phyloP scores from a whole-genome alignment of 2,329 filamentous ascomycete genomes.

The Exophiala alcalophila region DNA sequence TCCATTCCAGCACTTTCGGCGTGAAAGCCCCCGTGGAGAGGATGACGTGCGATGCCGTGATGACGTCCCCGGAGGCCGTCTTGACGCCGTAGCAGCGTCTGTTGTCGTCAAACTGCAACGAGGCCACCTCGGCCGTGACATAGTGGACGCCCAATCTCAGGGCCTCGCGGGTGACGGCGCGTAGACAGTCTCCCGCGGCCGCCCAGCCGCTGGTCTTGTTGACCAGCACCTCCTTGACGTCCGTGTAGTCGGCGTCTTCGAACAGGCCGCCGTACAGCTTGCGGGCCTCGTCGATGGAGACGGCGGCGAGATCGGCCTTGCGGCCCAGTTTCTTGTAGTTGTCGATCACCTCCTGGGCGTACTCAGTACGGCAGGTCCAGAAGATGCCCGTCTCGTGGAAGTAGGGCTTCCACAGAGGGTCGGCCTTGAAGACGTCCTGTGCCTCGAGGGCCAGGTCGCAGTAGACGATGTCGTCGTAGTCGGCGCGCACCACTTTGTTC shows the following conservation, averaged over 20 bases:
- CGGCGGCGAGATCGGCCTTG: conserved; percentile 45
- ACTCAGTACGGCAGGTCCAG: conserved; percentile 47
- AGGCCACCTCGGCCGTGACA: conserved; percentile 51
- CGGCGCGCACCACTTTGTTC: conserved; percentile 31
- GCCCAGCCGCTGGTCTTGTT: conserved; percentile 63
- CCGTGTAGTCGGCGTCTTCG: conserved; percentile 58
- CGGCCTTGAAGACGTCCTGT: conserved; percentile 35
- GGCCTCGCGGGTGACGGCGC: conserved; percentile 53
- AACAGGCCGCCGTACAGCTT: conserved; percentile 58
- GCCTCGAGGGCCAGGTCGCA: conserved; percentile 35
- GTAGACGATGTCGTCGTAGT: conserved; percentile 33
- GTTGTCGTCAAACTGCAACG: conserved; percentile 48
- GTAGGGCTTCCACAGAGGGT: conserved; percentile 42
- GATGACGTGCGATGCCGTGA: conserved; percentile 33
- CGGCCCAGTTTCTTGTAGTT: conserved; percentile 52
- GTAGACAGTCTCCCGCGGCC: conserved; percentile 58
- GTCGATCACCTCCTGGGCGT: conserved; percentile 48
- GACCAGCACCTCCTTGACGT: conserved; percentile 58
- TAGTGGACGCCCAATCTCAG: conserved; percentile 60
- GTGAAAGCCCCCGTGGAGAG: conserved; percentile 37
- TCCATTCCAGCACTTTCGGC: conserved; percentile 42
- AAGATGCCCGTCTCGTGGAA: conserved; percentile 54
- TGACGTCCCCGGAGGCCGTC: conserved; percentile 28
- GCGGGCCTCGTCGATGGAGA: conserved; percentile 54
- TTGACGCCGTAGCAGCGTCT: conserved; percentile 40